These are phyloP conservation scores for Talaromyces sp. DNA, from an alignment of 2,329 filamentous ascomycete genomes.

Conservation along the genomic window DNA sequence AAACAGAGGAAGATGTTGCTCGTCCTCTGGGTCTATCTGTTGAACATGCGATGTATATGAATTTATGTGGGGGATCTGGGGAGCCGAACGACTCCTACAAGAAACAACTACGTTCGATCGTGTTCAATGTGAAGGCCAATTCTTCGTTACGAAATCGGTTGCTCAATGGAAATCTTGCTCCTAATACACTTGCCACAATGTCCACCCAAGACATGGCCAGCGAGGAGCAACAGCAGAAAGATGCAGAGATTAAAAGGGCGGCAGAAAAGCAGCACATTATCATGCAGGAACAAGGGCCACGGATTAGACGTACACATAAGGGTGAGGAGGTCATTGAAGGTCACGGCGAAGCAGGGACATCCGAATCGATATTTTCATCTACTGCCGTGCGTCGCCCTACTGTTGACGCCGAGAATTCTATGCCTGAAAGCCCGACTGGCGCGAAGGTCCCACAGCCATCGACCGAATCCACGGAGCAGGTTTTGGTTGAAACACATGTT, in stretches of 20 bases:
- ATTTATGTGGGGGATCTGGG: slow-evolving; percentile 46
- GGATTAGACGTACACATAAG: slow-evolving; percentile 86
- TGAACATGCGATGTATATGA: slow-evolving; percentile 62
- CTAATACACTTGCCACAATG: slow-evolving; percentile 81
- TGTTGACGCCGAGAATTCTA: slow-evolving; percentile 21
- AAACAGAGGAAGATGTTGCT: slow-evolving; percentile 59
- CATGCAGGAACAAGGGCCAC: slow-evolving; percentile 67
- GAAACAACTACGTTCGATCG: slow-evolving; percentile 66
- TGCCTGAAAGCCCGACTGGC: slow-evolving; percentile 21
- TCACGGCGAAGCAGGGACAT: slow-evolving; percentile 50
- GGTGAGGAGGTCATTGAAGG: slow-evolving; percentile 86
- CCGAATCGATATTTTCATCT: slow-evolving; percentile 46
- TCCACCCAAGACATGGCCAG: slow-evolving; percentile 84
- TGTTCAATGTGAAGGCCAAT: slow-evolving; percentile 87
- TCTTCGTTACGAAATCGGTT: slow-evolving; percentile 69
- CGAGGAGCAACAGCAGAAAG: slow-evolving; percentile 70
- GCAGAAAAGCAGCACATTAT: slow-evolving; percentile 67
- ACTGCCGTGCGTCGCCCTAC: slow-evolving; percentile 43
- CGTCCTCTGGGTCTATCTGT: slow-evolving; percentile 71
- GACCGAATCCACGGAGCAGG: background rate
- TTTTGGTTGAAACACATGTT: slow-evolving; percentile 29
- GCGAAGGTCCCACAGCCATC: slow-evolving; percentile 22
- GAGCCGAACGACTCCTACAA: slow-evolving; percentile 54
- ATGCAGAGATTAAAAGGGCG: slow-evolving; percentile 52
- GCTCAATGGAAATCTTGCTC: slow-evolving; percentile 64